Percentiles rank a stretch among this genome's conserved stretches.
Conservation (phyloP, 495 filamentous ascomycete species). For the Aspergillus cristatus region DNA sequence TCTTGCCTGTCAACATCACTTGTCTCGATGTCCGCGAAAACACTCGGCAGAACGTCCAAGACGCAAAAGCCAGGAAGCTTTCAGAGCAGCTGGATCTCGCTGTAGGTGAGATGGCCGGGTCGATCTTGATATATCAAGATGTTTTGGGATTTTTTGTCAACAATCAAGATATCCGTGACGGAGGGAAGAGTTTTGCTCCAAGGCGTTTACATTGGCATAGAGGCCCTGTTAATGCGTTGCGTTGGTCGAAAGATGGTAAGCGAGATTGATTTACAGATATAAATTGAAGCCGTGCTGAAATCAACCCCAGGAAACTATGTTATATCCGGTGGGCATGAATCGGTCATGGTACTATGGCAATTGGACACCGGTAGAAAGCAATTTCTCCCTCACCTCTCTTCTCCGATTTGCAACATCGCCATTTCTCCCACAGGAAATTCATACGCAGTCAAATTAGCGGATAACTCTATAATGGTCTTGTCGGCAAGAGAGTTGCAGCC, state of each 20-base stretch:
- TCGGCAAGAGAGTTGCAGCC: constrained; percentile 82
- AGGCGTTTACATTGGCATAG: constrained; percentile 84
- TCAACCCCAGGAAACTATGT: constrained; percentile 73
- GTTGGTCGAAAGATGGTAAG: constrained; percentile 87
- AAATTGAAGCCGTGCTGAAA: constrained; percentile 6
- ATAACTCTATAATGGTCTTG: constrained; percentile 82
- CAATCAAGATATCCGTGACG: constrained; percentile 21
- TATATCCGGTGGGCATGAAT: constrained; percentile 85
- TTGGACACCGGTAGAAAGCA: constrained; percentile 73
- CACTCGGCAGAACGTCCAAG: constrained; percentile 24
- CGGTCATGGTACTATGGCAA: constrained; percentile 92
- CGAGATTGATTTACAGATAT: no score
- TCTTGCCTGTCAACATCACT: constrained; percentile 22
- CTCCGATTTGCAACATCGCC: constrained; percentile 70
- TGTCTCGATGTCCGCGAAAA: constrained; percentile 24
- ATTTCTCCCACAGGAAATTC: constrained; percentile 70
- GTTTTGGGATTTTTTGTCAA: constrained; percentile 48
- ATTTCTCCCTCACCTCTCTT: constrained; percentile 78
- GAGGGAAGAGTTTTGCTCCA: constrained; percentile 31
- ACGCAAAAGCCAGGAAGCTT: constrained; percentile 10
- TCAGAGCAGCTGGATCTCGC: constrained; percentile 52
- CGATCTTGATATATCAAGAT: constrained; percentile 70
- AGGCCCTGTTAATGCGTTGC: constrained; percentile 64
- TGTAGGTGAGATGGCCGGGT: constrained; percentile 63
- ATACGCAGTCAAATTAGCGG: constrained; percentile 74